Base-by-base conservation (phyloP, 2,329 filamentous ascomycete species). In the Colletotrichum eremochloae region DNA sequence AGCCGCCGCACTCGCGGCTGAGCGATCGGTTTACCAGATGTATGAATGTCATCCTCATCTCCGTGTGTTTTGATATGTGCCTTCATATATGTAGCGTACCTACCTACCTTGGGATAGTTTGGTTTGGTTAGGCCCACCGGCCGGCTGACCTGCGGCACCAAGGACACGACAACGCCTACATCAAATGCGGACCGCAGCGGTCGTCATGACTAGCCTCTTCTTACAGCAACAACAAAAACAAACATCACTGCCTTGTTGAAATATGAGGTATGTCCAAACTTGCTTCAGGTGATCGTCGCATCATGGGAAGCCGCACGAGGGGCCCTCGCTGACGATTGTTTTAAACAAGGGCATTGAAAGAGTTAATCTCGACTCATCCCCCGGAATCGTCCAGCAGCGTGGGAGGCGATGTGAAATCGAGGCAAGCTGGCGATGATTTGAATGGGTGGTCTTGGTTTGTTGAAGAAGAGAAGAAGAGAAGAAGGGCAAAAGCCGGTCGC, bases 281-380 rank as follows among this genome's bases (percentile, higher is more conserved):
- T 89, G 87, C 85, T 85, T 89, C 86, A 90, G 89, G 89, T 91
- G 88, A 90, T 90, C 89, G 89, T 77, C 89, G 87, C 85, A 88
- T 90, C 89, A 90, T 90, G 89, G 88, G 79, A 69, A 85, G 87
- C 88, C 88, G 82, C 87, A 80, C 87, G 81, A 86, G 87, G 87
- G 88, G 88, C 88, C 87, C 89, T 91, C 89, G 87, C 89, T 55
- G 88, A 89, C 86, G 83, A 91, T 90, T 89, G 89, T 91, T 90
- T 91, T 91, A 86, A 84, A 84, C 87, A 90, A 89, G 84, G 87
- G 87, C 85, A 81, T 82, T 79, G 29, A 40, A 61, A 80, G 81
- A 81, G 81, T 88, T 84, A 76, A 79, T 91, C 88, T 90, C 79
- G 88, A 89, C 88, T 84, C 86, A 85, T 82, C 75, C 81, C 86